These are phyloP conservation scores for Cadophora malorum DNA, from an alignment of 2,329 filamentous ascomycete genomes.

Conservation along the genomic window DNA sequence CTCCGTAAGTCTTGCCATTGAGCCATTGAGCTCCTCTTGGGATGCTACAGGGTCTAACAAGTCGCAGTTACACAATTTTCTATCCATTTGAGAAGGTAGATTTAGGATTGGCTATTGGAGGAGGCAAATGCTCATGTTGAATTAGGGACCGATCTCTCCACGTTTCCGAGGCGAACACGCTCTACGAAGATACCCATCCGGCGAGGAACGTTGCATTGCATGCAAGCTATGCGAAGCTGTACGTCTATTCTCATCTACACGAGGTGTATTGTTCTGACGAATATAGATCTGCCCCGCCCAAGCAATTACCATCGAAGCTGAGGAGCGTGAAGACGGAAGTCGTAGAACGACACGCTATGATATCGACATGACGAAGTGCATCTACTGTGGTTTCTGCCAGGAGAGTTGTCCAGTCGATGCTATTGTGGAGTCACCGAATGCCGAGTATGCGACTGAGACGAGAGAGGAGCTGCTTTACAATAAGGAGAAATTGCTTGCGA, in stretches of 20 bases:
- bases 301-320: slow-evolving; percentile 98
- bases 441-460: slow-evolving; percentile 77
- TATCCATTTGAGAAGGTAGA: slow-evolving; percentile 95
- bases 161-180: slow-evolving; percentile 99
- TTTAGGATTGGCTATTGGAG: slow-evolving; percentile 19
- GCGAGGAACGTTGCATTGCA: slow-evolving; percentile 98
- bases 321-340: slow-evolving; percentile 95
- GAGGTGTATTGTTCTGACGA: slow-evolving; percentile 29
- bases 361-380: slow-evolving; percentile 99
- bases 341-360: slow-evolving; percentile 97
- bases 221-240: slow-evolving; percentile 99
- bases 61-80: slow-evolving; percentile 88
- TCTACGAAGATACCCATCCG: slow-evolving; percentile 92
- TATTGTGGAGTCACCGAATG: slow-evolving; percentile 79
- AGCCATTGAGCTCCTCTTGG: slow-evolving; percentile 37
- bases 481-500: slow-evolving; percentile 90
- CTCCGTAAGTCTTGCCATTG: slow-evolving; percentile 74
- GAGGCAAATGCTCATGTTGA: slow-evolving; percentile 35
- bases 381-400: slow-evolving; percentile 99
- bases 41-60: slow-evolving; percentile 40
- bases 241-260: slow-evolving; percentile 32
- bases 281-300: slow-evolving; percentile 87
- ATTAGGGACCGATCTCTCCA: slow-evolving; percentile 89
- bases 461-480: slow-evolving; percentile 97
- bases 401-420: slow-evolving; percentile 98